phyloP scores from a whole-genome alignment of 2,329 filamentous ascomycete species.

The Trichoderma sp. region DNA sequence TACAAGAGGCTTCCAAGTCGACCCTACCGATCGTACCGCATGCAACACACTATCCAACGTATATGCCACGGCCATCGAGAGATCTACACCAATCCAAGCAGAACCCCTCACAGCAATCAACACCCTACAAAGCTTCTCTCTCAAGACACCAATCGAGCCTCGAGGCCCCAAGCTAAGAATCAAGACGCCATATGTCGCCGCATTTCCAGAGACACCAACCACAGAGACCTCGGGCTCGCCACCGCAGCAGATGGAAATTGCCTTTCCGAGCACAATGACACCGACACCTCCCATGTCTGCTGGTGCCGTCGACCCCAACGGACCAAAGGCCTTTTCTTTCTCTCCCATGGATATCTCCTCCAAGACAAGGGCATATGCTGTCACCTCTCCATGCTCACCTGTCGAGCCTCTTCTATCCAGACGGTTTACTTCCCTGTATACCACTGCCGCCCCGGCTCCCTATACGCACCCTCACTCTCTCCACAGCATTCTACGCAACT shows the following conservation, averaged over 20 bases:
- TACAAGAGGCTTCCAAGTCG: constrained; percentile 35
- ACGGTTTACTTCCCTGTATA: constrained; percentile 15
- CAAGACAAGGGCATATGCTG: background rate
- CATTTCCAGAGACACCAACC: constrained; percentile 53
- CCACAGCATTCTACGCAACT: constrained; percentile 65
- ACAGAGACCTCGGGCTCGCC: constrained; percentile 52
- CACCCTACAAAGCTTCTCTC: constrained; percentile 34
- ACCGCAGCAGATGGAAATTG: constrained; percentile 42
- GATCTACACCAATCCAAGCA: constrained; percentile 48
- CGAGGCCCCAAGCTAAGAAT: constrained; percentile 33
- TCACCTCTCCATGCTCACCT: constrained; percentile 13
- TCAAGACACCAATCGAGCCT: constrained; percentile 32
- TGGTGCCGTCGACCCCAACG: constrained; percentile 45
- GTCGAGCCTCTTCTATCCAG: constrained; percentile 22
- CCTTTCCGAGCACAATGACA: constrained; percentile 56
- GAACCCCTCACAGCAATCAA: constrained; percentile 51
- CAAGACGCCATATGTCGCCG: constrained; percentile 45
- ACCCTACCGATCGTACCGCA: constrained; percentile 58
- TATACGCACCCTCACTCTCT: constrained; percentile 58
- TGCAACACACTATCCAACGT: constrained; percentile 67
- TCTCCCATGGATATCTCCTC: constrained; percentile 30
- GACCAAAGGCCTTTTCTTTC: constrained; percentile 47
- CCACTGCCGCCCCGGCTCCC: constrained; percentile 40
- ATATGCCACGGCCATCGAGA: constrained; percentile 61
- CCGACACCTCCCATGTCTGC: constrained; percentile 59